phyloP scores from a whole-genome alignment of 2,329 filamentous ascomycete species.

The Mycogone perniciosa region DNA sequence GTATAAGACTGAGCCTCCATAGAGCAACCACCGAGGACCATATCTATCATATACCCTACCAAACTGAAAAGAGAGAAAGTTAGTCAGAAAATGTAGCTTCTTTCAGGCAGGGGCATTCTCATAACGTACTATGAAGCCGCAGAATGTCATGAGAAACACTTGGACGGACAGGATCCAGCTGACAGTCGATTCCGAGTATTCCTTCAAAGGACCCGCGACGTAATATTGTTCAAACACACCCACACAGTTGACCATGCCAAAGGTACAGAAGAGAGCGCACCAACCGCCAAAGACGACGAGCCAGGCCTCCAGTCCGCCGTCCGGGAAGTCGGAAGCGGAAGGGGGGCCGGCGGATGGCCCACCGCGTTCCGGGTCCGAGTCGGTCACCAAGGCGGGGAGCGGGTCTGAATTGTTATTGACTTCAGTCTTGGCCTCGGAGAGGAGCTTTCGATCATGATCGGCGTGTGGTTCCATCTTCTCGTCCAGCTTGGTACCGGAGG shows the following conservation, averaged over 20 bases:
- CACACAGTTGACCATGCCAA: conserved; percentile 38
- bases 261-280: conserved; percentile 38
- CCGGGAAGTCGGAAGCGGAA: conserved; percentile 44
- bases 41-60: conserved; percentile 60
- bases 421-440: background rate
- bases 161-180: conserved; percentile 56
- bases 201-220: conserved; percentile 37
- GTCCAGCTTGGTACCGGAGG: background rate
- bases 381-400: too few species aligned
- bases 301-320: conserved; percentile 54
- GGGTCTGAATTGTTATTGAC: background rate
- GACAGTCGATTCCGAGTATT: conserved; percentile 45
- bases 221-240: conserved; percentile 58
- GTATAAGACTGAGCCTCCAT: conserved; percentile 48
- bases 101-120: background rate
- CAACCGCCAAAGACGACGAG: conserved; percentile 45
- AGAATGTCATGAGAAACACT: conserved; percentile 41
- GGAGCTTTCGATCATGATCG: background rate
- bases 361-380: conserved; percentile 4
- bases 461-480: background rate
- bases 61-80: conserved; percentile 30
- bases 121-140: conserved; percentile 40
- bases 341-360: background rate
- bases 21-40: conserved; percentile 53
- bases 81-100: background rate